Conservation (phyloP, 2,329 filamentous ascomycete genomes). For the Nemania abortiva region DNA sequence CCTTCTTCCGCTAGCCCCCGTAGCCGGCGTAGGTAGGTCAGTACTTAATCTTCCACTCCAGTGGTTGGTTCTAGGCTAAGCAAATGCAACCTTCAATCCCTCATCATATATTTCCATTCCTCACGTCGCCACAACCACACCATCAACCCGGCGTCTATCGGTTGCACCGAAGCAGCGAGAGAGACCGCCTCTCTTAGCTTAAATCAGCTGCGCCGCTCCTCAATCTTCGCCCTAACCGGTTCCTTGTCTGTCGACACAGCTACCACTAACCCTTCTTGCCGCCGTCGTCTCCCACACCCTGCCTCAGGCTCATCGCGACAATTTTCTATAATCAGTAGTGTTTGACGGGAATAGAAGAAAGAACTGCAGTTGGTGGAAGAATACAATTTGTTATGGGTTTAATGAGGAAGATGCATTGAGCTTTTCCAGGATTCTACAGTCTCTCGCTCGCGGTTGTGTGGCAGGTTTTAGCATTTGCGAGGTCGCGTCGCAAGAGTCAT, state of each 20-base stretch:
- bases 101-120: slow-evolving; percentile 25
- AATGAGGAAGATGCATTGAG: slow-evolving; percentile 40
- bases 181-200: slow-evolving; percentile 1
- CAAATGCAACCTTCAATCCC: slow-evolving; percentile 19
- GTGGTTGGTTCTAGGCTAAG: not conserved
- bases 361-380: slow-evolving; percentile 32
- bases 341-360: slow-evolving; percentile 33
- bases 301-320: slow-evolving; percentile 8
- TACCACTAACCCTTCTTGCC: slow-evolving; percentile 5
- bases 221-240: not conserved
- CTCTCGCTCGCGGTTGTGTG: slow-evolving; percentile 38
- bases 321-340: slow-evolving; percentile 39
- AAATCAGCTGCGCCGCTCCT: slow-evolving; percentile 9
- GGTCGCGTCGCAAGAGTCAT: slow-evolving; percentile 42
- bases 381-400: slow-evolving; percentile 35
- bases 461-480: slow-evolving; percentile 42
- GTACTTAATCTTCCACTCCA: slow-evolving; percentile 23
- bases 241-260: slow-evolving; percentile 13
- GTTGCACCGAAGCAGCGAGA: not conserved
- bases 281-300: slow-evolving; percentile 6
- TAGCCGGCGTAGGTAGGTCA: slow-evolving; percentile 12
- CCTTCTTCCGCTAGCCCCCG: slow-evolving; percentile 27
- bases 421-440: slow-evolving; percentile 41
- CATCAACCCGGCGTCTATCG: slow-evolving; percentile 1
- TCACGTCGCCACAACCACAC: slow-evolving; percentile 21